Conservation (phyloP, 306 rosid species). For the Adenanthera pavonina region DNA sequence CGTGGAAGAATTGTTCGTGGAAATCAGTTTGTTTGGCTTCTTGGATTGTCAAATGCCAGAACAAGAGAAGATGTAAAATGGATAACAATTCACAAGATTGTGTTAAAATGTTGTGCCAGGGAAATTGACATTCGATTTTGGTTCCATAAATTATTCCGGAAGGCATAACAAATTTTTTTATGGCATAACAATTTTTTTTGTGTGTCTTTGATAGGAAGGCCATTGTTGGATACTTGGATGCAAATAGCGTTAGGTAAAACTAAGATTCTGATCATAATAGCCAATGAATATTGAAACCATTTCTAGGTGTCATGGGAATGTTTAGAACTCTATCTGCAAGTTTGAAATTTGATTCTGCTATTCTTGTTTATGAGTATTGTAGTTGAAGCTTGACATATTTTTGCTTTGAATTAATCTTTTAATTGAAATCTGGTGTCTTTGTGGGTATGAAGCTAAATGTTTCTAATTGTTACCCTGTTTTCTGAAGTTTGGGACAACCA, state of each 20-base stretch:
- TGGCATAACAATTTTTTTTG: background rate
- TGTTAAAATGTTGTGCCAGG: background rate
- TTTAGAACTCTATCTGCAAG: background rate
- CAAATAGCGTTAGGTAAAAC: background rate
- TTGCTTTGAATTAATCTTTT: constrained; percentile 19
- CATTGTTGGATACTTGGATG: background rate
- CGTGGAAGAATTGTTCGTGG: background rate
- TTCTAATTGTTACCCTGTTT: constrained; percentile 33
- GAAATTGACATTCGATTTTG: background rate
- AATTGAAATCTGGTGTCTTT: constrained; percentile 12
- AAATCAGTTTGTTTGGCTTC: background rate
- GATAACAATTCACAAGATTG: background rate
- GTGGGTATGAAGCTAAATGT: constrained; percentile 3
- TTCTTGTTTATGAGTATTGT: constrained; percentile 22
- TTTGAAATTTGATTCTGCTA: constrained; percentile 25
- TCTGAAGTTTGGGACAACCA: constrained; percentile 16
- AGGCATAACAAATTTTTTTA: background rate
- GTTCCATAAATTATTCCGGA: background rate
- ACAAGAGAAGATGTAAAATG: background rate
- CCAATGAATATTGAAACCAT: background rate
- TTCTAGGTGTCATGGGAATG: constrained; percentile 15
- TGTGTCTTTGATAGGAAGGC: constrained; percentile 10
- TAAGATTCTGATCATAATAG: background rate
- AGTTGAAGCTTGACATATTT: background rate
- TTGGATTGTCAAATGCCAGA: background rate